Evolutionary conservation across 768 basidiomycete genomes (phyloP), one percentile per base, ranked within the genome.

Genomic region (Pisolithus marmoratus): DNA sequence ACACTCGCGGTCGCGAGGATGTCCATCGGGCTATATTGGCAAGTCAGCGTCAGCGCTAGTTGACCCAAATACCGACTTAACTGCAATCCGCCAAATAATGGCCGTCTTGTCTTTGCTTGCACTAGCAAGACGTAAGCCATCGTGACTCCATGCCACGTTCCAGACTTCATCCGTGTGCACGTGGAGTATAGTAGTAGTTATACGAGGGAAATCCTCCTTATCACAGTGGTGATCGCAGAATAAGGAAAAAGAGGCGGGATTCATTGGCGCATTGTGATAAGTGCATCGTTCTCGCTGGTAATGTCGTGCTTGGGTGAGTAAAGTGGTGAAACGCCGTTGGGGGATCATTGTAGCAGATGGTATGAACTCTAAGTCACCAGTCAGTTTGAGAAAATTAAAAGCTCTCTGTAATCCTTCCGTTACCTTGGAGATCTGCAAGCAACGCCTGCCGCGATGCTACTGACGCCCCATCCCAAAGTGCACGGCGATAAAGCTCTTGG

Each of bases 151-250:
- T 64, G 87, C 87, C 53, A 98, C 69, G 63, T 88, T 84, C 94
- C 95, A 98, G 40, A 99, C 94, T 66, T 99, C 93, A 63, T 98
- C 91, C 11, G 75, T 79, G 68, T 97, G 95, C 27, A 85, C 90
- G 42, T 84, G 80, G 53, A 97, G 72, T 48, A 94, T 85, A 23
- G 87, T 85, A 3, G 91, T 94, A 12, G 90, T 94, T 23, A 86
- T 74, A 42, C 81, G 79, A 7, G 96, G 96, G 71, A 99, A 98
- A 38, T 79, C 79, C 24, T 81, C 78, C 62, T 85, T 79, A 55
- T 84, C 80, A 70, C 94, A 96, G 48, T 79, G 72, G 63, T 95
- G 92, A 66, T 99, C 94, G 45, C 78, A 76, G 62, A 92, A 91
- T 46, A 99, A 71, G n/a, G 93, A 91, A 64, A 87, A 85, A 29